Base-by-base conservation (phyloP, 2,329 filamentous ascomycete genomes). In the Hymenotorrendiella dingleyae region DNA sequence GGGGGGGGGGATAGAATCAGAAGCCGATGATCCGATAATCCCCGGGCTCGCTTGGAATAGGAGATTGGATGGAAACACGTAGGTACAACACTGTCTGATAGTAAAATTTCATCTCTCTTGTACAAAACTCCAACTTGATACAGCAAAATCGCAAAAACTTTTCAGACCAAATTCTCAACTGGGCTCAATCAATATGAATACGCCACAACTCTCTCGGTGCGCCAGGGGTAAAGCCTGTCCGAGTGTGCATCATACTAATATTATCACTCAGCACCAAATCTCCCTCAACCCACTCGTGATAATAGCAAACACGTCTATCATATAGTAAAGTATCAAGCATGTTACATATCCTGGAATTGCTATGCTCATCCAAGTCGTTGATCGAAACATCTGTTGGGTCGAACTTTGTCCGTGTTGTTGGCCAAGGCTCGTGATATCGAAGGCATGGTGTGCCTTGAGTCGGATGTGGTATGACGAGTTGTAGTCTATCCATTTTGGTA, bases 231-330 rank as follows among this genome's bases (percentile, higher is more conserved):
- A 32, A 40, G 4, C 20, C 38, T 16, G 38, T 33, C 22, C 38
- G 33, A 4, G 38, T 40, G 26, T 40, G 38, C 38, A 40, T 16
- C 38, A 40, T 26, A 16, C n/a, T 33, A 11, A 32, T 40, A 19
- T 40, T 40, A 24, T 40, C 38, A 34, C 38, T 40, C 21, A 40
- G 22, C 8, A 40, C 20, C 38, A 30, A 33, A 34, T 40, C 38
- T 33, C 38, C 38, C 6, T 33, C 20, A 11, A 24, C 21, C 38
- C 38, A 40, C 20, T 23, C 20, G 26, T 32, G 28, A 12, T 32
- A 32, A 24, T 32, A 40, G 16, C 38, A 40, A 11, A 40, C 38
- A 9, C 38, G 23, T 3, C 21, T 12, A 12, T 40, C 38, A n/a
- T 40, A 40, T 9, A 40, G 14, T 10, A 40, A n/a, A 30, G 2